Conservation (phyloP, 805 yeast genomes). For the Candida patagonica region DNA sequence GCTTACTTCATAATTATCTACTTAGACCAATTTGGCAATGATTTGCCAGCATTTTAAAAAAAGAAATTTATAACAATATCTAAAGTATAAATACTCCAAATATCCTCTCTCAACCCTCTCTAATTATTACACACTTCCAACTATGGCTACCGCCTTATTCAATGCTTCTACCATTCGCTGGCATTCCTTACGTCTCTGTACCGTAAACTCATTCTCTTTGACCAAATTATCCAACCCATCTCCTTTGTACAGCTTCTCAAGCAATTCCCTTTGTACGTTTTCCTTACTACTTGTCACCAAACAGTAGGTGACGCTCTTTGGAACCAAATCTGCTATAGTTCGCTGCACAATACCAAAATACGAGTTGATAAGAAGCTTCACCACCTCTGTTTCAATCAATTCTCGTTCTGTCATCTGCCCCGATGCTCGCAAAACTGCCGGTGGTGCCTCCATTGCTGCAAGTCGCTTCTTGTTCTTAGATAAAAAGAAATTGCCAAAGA, state of each 20-base stretch:
- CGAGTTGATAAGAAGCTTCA: slow-evolving; percentile 80
- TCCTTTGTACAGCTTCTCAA: slow-evolving; percentile 76
- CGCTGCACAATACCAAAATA: slow-evolving; percentile 89
- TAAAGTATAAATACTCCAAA: no score
- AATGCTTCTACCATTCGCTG: slow-evolving; percentile 90
- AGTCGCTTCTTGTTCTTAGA: slow-evolving; percentile 87
- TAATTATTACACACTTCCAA: slow-evolving; percentile 44
- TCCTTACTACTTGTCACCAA: slow-evolving; percentile 75
- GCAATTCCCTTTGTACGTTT: slow-evolving; percentile 81
- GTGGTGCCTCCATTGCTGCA: slow-evolving; percentile 96
- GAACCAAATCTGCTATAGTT: slow-evolving; percentile 86
- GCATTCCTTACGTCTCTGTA: slow-evolving; percentile 91
- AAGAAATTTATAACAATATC: no score
- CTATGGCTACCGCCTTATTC: slow-evolving; percentile 82
- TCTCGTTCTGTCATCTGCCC: slow-evolving; percentile 93
- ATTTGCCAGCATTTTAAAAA: no score
- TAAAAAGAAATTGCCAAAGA: slow-evolving; percentile 92
- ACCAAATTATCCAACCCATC: slow-evolving; percentile 64
- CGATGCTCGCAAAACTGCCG: slow-evolving; percentile 84
- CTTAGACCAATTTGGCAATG: no score
- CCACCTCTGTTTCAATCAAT: slow-evolving; percentile 93
- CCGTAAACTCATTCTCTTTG: slow-evolving; percentile 83
- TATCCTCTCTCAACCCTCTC: background rate
- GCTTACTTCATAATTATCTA: no score
- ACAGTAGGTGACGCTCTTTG: slow-evolving; percentile 92